These are phyloP conservation scores for Beauveria rudraprayagi DNA, from an alignment of 2,329 filamentous ascomycete species.

Conservation along the genomic window DNA sequence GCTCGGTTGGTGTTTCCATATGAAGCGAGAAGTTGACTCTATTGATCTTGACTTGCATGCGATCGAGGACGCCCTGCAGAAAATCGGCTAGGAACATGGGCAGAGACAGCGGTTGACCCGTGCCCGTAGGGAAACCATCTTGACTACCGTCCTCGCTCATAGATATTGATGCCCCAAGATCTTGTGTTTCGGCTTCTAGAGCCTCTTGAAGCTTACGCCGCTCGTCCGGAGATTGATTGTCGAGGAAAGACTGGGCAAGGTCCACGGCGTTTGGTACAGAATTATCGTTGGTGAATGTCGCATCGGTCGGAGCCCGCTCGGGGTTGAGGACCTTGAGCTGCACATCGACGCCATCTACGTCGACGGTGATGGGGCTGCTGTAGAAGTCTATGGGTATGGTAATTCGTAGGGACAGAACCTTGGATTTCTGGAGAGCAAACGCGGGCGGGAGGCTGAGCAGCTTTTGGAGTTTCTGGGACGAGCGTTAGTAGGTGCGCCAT, in stretches of 20 bases:
- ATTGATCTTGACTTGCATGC: conserved; percentile 58
- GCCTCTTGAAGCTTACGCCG: conserved; percentile 61
- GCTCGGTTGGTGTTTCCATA: conserved; percentile 46
- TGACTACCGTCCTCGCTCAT: conserved; percentile 56
- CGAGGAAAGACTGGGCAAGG: conserved; percentile 70
- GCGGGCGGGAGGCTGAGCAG: conserved; percentile 66
- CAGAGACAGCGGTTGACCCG: conserved; percentile 60
- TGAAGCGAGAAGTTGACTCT: conserved; percentile 61
- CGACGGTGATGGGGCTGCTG: conserved; percentile 71
- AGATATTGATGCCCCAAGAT: conserved; percentile 52
- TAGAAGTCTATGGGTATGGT: conserved; percentile 85
- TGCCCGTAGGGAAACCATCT: conserved; percentile 55
- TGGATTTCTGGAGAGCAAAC: conserved; percentile 65
- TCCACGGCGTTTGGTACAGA: conserved; percentile 62
- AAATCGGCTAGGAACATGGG: conserved; percentile 65
- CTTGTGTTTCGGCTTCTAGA: conserved; percentile 53
- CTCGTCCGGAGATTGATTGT: conserved; percentile 59
- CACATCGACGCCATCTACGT: conserved; percentile 74
- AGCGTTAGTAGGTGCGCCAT: conserved; percentile 15
- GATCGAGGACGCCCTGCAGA: conserved; percentile 65
- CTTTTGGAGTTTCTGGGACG: conserved; percentile 63
- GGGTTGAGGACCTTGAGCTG: conserved; percentile 45
- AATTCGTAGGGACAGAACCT: conserved; percentile 66
- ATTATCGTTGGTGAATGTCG: conserved; percentile 20
- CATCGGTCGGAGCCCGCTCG: conserved; percentile 36